A percentile compares a stretch with the other conserved stretches of the same genome.
phyloP scores from a whole-genome alignment of 1,139 yeast genomes.

The Taphrina deformans region DNA sequence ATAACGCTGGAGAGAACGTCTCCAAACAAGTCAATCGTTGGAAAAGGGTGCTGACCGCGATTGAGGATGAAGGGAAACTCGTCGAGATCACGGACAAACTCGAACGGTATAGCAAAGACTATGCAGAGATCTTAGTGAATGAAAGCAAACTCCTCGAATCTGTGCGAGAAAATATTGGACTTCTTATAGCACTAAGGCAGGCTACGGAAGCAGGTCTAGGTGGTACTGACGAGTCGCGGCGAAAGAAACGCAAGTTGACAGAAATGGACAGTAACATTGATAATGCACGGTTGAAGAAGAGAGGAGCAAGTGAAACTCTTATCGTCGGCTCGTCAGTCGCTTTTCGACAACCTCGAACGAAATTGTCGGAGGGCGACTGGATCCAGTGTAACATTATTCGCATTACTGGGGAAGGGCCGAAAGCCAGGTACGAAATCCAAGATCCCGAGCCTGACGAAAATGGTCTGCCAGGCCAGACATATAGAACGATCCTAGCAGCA shows the following conservation, averaged over 20 bases:
- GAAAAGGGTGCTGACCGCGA: background rate
- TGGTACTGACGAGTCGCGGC: constrained; percentile 35
- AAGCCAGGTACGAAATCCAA: constrained; percentile 68
- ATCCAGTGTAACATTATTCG: constrained; percentile 88
- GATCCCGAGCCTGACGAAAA: constrained; percentile 98
- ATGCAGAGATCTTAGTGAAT: background rate
- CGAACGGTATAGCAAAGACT: constrained; percentile 17
- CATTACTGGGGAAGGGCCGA: constrained; percentile 71
- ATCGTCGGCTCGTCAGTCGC: constrained; percentile 81
- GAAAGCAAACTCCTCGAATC: constrained; percentile 37
- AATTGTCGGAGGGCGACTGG: constrained; percentile 83
- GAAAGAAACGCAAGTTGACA: constrained; percentile 39
- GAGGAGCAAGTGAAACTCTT: constrained; percentile 17
- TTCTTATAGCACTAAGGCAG: constrained; percentile 39
- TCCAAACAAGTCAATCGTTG: constrained; percentile 9
- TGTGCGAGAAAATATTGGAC: constrained; percentile 38
- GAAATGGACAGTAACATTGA: constrained; percentile 10
- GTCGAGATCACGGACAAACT: constrained; percentile 18
- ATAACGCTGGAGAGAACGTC: constrained; percentile 18
- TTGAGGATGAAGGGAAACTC: constrained; percentile 12
- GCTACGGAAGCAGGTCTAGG: constrained; percentile 37
- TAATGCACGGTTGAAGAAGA: background rate
- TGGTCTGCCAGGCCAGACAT: constrained; percentile 50
- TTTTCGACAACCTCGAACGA: constrained; percentile 54
- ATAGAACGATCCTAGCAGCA: constrained; percentile 79